Evolutionary conservation across 2,329 filamentous ascomycete species (phyloP).

Genomic region (Microcyclosporella mali): DNA sequence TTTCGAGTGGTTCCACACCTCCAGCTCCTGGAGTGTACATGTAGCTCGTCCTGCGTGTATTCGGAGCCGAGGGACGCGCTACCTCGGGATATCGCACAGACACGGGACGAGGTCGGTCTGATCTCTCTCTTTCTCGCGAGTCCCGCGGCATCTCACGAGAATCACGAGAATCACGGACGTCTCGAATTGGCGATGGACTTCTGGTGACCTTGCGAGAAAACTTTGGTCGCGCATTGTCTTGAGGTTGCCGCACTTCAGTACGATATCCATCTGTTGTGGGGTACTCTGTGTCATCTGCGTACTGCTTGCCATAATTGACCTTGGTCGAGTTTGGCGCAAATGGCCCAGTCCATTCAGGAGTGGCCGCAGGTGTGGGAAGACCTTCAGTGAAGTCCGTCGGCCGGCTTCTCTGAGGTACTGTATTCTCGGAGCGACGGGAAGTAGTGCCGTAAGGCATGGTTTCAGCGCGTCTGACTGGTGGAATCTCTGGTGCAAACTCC

Average conservation of each 20-base stretch:
- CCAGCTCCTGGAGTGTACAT: slow-evolving; percentile 20
- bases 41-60: slow-evolving; percentile 25
- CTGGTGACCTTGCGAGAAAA: slow-evolving; percentile 19
- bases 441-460: slow-evolving; percentile 34
- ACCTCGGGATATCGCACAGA: slow-evolving; percentile 21
- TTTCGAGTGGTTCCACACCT: slow-evolving; percentile 15
- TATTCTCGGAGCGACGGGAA: slow-evolving; percentile 11
- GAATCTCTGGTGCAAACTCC: slow-evolving; percentile 26
- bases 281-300: slow-evolving; percentile 29
- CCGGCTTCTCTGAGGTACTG: slow-evolving; percentile 18
- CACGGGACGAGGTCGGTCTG: slow-evolving; percentile 10
- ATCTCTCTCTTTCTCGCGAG: not conserved
- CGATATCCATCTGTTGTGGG: slow-evolving; percentile 27
- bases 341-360: slow-evolving; percentile 20
- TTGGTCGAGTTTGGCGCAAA: slow-evolving; percentile 11
- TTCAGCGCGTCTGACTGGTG: slow-evolving; percentile 37
- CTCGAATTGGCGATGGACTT: slow-evolving; percentile 22
- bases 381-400: slow-evolving; percentile 24
- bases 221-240: slow-evolving; percentile 2
- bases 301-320: slow-evolving; percentile 23
- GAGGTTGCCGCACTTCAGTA: slow-evolving; percentile 21
- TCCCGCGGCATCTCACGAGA: no score
- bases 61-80: slow-evolving; percentile 14
- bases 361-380: slow-evolving; percentile 23
- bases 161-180: not conserved